Evolutionary conservation across 2,329 filamentous ascomycete genomes (phyloP).

Genomic region (Aspergillus fumigatiaffinis): DNA sequence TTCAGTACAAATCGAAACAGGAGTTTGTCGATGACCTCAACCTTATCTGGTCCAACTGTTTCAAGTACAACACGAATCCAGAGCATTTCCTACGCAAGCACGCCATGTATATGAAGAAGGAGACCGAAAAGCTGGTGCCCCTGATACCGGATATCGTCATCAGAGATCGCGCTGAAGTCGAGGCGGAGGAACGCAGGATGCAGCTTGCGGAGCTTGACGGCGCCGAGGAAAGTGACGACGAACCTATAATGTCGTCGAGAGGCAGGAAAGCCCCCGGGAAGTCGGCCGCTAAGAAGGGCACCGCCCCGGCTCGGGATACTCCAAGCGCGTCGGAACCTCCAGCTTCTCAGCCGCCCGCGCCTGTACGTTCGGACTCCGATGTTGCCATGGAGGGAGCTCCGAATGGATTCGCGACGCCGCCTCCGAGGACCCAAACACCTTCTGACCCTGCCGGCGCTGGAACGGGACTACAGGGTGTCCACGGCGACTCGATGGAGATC

Average conservation of each 20-base stretch:
- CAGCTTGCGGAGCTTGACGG: constrained; percentile 78
- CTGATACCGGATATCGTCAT: constrained; percentile 91
- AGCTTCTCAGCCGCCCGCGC: constrained; percentile 45
- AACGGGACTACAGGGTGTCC: constrained; percentile 58
- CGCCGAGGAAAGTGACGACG: constrained; percentile 90
- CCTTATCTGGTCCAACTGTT: constrained; percentile 94
- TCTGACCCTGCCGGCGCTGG: constrained; percentile 65
- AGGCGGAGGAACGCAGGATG: constrained; percentile 76
- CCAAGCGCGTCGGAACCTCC: constrained; percentile 77
- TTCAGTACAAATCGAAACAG: constrained; percentile 80
- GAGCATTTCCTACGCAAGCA: constrained; percentile 85
- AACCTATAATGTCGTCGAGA: constrained; percentile 96
- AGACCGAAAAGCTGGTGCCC: constrained; percentile 93
- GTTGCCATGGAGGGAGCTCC: constrained; percentile 66
- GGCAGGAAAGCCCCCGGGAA: constrained; percentile 81
- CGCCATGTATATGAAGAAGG: constrained; percentile 93
- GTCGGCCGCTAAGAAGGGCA: constrained; percentile 65
- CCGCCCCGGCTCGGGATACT: constrained; percentile 64
- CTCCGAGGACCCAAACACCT: constrained; percentile 72
- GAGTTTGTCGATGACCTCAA: constrained; percentile 94
- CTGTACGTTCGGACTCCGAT: constrained; percentile 68
- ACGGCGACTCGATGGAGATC: constrained; percentile 81
- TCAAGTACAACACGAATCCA: constrained; percentile 90
- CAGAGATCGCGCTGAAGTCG: constrained; percentile 86
- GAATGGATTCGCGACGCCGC: constrained; percentile 82